Conservation (phyloP, 257 asterid species). For the Solanum chiquidenum region DNA sequence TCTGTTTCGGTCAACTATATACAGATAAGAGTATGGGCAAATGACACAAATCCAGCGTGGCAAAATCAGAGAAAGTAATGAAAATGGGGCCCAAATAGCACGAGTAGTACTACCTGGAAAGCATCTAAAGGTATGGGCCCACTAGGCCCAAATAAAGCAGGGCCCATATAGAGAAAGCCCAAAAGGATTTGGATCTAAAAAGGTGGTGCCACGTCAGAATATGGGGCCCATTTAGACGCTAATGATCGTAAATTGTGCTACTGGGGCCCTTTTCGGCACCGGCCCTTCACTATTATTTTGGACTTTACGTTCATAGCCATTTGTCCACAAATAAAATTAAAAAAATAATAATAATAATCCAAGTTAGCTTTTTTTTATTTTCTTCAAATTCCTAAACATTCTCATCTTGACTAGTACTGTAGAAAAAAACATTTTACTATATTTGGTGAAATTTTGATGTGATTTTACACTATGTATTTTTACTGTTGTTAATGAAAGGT, state of each 20-base stretch:
- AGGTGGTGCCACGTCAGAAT: neutral
- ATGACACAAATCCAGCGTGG: slow-evolving; percentile 8
- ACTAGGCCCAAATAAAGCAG: neutral
- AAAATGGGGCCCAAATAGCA: neutral
- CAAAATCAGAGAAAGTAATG: neutral
- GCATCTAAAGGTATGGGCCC: neutral
- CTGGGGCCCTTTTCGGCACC: neutral
- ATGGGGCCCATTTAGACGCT: neutral
- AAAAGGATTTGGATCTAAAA: neutral
- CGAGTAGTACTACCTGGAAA: slow-evolving; percentile 7
- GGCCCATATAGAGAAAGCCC: neutral
- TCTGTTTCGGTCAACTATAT: neutral
- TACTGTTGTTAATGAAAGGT: neutral
- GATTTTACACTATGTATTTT: neutral
- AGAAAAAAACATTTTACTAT: neutral
- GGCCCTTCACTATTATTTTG: slow-evolving; percentile 6
- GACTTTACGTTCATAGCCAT: neutral
- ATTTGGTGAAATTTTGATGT: neutral
- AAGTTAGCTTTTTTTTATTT: neutral
- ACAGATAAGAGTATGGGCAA: neutral
- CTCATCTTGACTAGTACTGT: neutral
- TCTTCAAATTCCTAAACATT: slow-evolving; percentile 3
- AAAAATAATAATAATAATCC: neutral
- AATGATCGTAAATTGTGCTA: neutral
- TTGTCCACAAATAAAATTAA: neutral